Evolutionary conservation across 352 stramenopile species (phyloP).

Genomic region (Elongisporangium senticosum): DNA sequence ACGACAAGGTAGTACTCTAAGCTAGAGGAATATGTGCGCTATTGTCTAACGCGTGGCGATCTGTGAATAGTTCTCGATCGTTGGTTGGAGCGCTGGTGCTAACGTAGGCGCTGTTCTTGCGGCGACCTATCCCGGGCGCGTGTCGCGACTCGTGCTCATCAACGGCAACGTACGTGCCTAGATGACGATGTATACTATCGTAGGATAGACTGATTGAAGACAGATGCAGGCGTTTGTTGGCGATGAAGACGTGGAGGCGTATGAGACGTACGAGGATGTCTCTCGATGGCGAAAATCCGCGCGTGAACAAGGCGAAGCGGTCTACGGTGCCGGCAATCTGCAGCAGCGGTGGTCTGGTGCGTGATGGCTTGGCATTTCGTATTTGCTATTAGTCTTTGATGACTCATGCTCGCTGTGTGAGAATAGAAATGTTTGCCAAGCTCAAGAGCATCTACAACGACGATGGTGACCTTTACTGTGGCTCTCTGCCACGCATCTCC

Average conservation of each 20-base stretch:
- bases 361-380: background rate
- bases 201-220: background rate
- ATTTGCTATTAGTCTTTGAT: background rate
- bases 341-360: conserved; percentile 50
- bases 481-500: conserved; percentile 53
- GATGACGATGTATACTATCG: background rate
- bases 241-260: conserved; percentile 62
- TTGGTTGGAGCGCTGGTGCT: conserved; percentile 72
- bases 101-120: conserved; percentile 70
- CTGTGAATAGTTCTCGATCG: conserved; percentile 49
- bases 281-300: conserved; percentile 44
- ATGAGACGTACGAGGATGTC: conserved; percentile 42
- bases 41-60: conserved; percentile 1
- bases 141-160: conserved; percentile 67
- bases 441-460: conserved; percentile 44
- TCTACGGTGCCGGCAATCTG: conserved; percentile 46
- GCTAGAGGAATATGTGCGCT: background rate
- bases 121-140: conserved; percentile 55
- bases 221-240: conserved; percentile 59
- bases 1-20: conserved; percentile 29
- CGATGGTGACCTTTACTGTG: conserved; percentile 66
- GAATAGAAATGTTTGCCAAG: conserved; percentile 46
- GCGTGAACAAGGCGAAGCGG: conserved; percentile 38
- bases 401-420: conserved; percentile 1
- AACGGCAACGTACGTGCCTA: conserved; percentile 64